These are phyloP conservation scores for Fusarium sp. DNA, from an alignment of 2,329 filamentous ascomycete species.

Conservation along the genomic window DNA sequence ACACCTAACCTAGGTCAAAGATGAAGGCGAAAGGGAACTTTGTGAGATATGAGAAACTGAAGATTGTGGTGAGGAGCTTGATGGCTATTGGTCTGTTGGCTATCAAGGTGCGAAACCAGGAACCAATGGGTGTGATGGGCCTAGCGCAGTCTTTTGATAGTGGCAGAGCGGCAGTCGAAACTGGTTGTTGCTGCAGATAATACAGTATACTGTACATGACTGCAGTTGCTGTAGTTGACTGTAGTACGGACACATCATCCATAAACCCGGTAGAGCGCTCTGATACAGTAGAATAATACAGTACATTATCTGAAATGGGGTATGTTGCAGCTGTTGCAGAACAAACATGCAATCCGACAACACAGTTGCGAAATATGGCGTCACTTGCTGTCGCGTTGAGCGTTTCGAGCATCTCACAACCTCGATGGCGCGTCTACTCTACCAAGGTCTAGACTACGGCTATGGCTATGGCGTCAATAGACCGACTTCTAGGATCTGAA, in stretches of 20 bases:
- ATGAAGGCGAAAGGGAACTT: slow-evolving; percentile 29
- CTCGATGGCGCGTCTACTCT: slow-evolving; percentile 30
- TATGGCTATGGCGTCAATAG: slow-evolving; percentile 8
- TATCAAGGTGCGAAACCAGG: slow-evolving; percentile 33
- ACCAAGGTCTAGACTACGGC: slow-evolving; percentile 6
- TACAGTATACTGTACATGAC: slow-evolving; percentile 13
- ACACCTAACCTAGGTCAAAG: neutral
- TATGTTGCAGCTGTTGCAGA: slow-evolving; percentile 23
- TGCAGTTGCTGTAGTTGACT: neutral
- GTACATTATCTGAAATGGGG: slow-evolving; percentile 17
- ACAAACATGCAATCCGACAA: slow-evolving; percentile 36
- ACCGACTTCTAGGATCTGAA: neutral
- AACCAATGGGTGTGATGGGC: slow-evolving; percentile 39
- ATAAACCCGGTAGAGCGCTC: slow-evolving; percentile 19
- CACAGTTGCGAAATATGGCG: slow-evolving; percentile 43
- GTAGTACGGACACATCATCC: slow-evolving; percentile 19
- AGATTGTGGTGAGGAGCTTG: slow-evolving; percentile 26
- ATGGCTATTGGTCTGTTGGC: slow-evolving; percentile 36
- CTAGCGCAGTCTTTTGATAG: slow-evolving; percentile 25
- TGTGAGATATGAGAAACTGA: slow-evolving; percentile 6
- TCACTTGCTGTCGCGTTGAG: slow-evolving; percentile 39
- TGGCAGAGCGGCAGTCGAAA: slow-evolving; percentile 28
- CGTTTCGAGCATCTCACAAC: slow-evolving; percentile 42
- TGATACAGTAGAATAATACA: neutral
- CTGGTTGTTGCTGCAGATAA: slow-evolving; percentile 27